phyloP scores from a whole-genome alignment of 2,329 filamentous ascomycete genomes.

The Monosporascus sp. region DNA sequence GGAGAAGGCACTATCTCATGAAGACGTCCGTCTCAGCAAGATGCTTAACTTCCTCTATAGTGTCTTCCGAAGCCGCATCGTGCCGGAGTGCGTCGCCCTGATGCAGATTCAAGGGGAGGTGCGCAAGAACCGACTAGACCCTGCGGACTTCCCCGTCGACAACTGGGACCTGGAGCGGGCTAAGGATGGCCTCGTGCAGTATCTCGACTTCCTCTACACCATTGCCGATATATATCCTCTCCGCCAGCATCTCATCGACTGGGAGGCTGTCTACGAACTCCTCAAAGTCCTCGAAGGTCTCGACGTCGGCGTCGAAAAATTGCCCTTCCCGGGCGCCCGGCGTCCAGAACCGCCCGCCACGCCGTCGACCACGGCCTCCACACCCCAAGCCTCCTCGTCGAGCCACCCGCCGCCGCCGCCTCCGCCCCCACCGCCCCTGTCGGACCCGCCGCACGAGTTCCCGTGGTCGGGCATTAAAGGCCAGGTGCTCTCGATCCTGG shows the following conservation, averaged over 20 bases:
- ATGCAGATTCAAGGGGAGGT: conserved; percentile 93
- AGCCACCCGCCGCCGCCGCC: conserved; percentile 35
- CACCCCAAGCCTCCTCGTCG: conserved; percentile 22
- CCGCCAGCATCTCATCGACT: conserved; percentile 80
- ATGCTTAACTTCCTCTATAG: conserved; percentile 86
- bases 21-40: conserved; percentile 51
- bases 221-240: conserved; percentile 80
- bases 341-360: conserved; percentile 28
- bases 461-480: conserved; percentile 78
- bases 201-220: conserved; percentile 87
- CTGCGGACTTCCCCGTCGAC: conserved; percentile 87
- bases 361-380: conserved; percentile 24
- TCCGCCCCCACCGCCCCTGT: conserved; percentile 43
- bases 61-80: conserved; percentile 85
- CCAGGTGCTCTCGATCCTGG: conserved; percentile 84
- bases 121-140: conserved; percentile 65
- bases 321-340: conserved; percentile 52
- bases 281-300: conserved; percentile 81
- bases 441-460: conserved; percentile 61
- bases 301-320: conserved; percentile 82
- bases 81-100: conserved; percentile 88
- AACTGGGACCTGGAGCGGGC: conserved; percentile 97
- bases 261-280: conserved; percentile 86
- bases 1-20: conserved; percentile 35
- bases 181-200: conserved; percentile 90